Percentiles rank a stretch among this genome's conserved stretches.
Evolutionary conservation across 305 asterid species (phyloP).

Genomic region (Salvia sclarea): DNA sequence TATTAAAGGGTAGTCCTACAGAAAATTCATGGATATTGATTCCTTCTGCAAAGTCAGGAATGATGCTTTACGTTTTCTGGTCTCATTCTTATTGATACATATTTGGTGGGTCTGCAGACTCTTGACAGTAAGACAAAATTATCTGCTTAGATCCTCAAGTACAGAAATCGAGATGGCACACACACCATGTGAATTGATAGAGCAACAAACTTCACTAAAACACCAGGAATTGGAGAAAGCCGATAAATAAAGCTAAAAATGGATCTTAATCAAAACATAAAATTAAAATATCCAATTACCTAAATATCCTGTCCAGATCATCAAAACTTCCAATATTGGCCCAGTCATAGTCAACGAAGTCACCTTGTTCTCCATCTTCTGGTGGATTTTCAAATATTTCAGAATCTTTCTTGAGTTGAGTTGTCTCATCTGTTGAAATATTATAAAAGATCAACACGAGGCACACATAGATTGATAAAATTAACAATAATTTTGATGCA

Average conservation of each 20-base stretch:
- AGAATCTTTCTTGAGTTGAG: constrained; percentile 46
- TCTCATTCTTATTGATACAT: not conserved
- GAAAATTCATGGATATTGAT: constrained; percentile 1
- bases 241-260: not conserved
- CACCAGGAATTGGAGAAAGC: constrained; percentile 18
- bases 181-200: not conserved
- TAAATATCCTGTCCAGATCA: constrained; percentile 87
- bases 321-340: constrained; percentile 89
- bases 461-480: constrained; percentile 26
- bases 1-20: constrained; percentile 11
- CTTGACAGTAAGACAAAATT: constrained; percentile 4
- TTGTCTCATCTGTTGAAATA: constrained; percentile 50
- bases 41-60: not conserved
- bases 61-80: constrained; percentile 2
- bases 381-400: constrained; percentile 56
- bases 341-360: constrained; percentile 85
- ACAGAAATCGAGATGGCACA: not conserved
- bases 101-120: not conserved
- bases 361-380: constrained; percentile 62
- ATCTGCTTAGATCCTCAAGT: constrained; percentile 2
- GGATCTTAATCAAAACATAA: constrained; percentile 24
- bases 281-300: constrained; percentile 54
- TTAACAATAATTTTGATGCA: constrained; percentile 14
- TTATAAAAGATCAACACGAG: constrained; percentile 22
- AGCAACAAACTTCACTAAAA: constrained; percentile 6